Percentiles rank a stretch among this genome's conserved stretches.
These are phyloP conservation scores for Sarocladium brachiariae DNA, from an alignment of 2,329 filamentous ascomycete species.

Conservation along the genomic window DNA sequence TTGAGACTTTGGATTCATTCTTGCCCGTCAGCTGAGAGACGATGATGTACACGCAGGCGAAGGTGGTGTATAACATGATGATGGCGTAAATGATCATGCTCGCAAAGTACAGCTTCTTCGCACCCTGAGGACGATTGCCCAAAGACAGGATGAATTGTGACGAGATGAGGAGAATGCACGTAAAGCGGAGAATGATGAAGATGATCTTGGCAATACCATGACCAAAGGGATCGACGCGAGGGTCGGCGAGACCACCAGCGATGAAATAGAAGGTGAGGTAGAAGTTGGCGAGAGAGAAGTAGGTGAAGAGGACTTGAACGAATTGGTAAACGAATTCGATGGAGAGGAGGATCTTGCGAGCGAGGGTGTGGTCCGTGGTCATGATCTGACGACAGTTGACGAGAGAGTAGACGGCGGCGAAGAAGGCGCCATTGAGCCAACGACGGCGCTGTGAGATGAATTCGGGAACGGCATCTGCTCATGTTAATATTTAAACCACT, in stretches of 20 bases:
- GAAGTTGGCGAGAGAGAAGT: slow-evolving; percentile 97
- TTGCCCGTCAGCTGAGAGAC: slow-evolving; percentile 64
- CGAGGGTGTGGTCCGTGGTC: slow-evolving; percentile 82
- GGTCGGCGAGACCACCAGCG: slow-evolving; percentile 78
- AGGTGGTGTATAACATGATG: slow-evolving; percentile 94
- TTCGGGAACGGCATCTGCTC: slow-evolving; percentile 77
- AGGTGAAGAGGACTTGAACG: slow-evolving; percentile 88
- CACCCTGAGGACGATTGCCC: slow-evolving; percentile 91
- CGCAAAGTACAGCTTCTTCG: slow-evolving; percentile 80
- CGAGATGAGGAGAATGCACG: slow-evolving; percentile 78
- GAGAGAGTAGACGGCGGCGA: slow-evolving; percentile 94
- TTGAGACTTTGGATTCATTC: slow-evolving; percentile 35
- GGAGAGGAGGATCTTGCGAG: slow-evolving; percentile 84
- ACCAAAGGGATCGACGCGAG: slow-evolving; percentile 80
- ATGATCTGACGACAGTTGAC: slow-evolving; percentile 93
- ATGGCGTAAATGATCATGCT: slow-evolving; percentile 86
- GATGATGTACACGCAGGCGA: slow-evolving; percentile 84
- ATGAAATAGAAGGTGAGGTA: slow-evolving; percentile 99
- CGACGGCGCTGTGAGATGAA: slow-evolving; percentile 94
- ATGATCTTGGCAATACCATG: slow-evolving; percentile 78
- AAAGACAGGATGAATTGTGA: slow-evolving; percentile 95
- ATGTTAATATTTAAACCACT: background rate
- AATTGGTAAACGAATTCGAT: slow-evolving; percentile 96
- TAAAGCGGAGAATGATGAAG: slow-evolving; percentile 80
- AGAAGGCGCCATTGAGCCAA: slow-evolving; percentile 98